Evolutionary conservation across 208 protist species (phyloP), one percentile per base, ranked within the genome.

Genomic region (Plasmodiophora brassicae): DNA sequence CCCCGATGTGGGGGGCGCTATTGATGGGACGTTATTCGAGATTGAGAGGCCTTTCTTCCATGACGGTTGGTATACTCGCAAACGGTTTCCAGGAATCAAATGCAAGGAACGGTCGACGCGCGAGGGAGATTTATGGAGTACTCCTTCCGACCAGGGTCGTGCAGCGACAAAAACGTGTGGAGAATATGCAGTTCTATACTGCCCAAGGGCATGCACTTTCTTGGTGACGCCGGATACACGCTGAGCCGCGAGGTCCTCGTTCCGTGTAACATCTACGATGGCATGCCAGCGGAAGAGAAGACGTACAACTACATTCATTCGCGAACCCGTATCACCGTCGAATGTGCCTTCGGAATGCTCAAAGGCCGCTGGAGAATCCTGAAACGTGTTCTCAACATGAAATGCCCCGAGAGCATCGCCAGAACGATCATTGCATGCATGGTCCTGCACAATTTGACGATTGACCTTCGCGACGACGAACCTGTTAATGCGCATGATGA

Each of bases 91-190:
- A 38, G 65, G 32, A 44, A 78, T 78, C n/a, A 78, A 78, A 78
- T 78, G 65, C 65, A 78, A 78, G 65, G 10, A 14, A 38, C 65
- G 10, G 65, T 78, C 65, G 65, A 78, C 41, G 14, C 5, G 10
- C 65, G 5, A 5, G 65, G 65, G n/a, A 5, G n/a, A 14, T 78
- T 78, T 32, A 5, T 78, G 5, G 65, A 78, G n/a, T 78, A 78
- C n/a, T 78, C 65, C 32, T 78, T 78, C 10, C 65, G 65, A 32
- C 65, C 65, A 38, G 65, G 65, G 65, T 78, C 65, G 5, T 78
- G 65, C 65, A 78, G 65, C n/a, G 65, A 78, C n/a, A 78, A 78
- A 78, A 78, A 78, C n/a, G 65, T 78, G 5, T 78, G 65, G 65
- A 78, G 5, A 38, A 78, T 78, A 38, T 78, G 32, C 10, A 36